These are phyloP conservation scores for Parathielavia hyrcaniae DNA, from an alignment of 495 filamentous ascomycete genomes.

Conservation along the genomic window DNA sequence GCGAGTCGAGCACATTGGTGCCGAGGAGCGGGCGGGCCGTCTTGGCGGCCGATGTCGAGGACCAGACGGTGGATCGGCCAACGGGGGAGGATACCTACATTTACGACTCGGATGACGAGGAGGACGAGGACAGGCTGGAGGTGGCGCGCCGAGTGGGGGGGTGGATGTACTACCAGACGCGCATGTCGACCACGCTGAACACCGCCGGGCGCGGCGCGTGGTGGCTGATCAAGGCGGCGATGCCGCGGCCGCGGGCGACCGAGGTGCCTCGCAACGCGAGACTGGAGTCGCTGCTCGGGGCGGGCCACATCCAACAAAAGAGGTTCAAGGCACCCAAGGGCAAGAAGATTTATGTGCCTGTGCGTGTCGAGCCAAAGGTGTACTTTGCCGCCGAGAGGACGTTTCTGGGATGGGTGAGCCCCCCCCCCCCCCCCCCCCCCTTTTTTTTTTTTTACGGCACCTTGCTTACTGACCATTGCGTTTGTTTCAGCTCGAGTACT, in stretches of 20 bases:
- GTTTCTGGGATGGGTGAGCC: slow-evolving; percentile 79
- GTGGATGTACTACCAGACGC: slow-evolving; percentile 57
- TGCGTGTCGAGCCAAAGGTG: slow-evolving; percentile 95
- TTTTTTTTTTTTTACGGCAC: slow-evolving; percentile 12
- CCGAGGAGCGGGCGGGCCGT: slow-evolving; percentile 40
- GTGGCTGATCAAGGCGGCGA: slow-evolving; percentile 43
- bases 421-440: not conserved
- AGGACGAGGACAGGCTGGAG: slow-evolving; percentile 60
- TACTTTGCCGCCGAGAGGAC: slow-evolving; percentile 95
- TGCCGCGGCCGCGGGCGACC: slow-evolving; percentile 57
- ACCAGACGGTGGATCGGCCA: slow-evolving; percentile 40
- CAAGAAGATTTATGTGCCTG: slow-evolving; percentile 88
- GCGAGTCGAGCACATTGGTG: slow-evolving; percentile 29
- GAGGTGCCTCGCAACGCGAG: slow-evolving; percentile 50
- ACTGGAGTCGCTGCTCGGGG: slow-evolving; percentile 42
- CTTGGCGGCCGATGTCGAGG: slow-evolving; percentile 41
- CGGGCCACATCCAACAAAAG: slow-evolving; percentile 50
- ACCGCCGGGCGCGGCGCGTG: slow-evolving; percentile 36
- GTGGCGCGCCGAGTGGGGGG: slow-evolving; percentile 68
- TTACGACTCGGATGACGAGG: slow-evolving; percentile 88
- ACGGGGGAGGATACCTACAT: slow-evolving; percentile 68
- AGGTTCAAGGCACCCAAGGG: slow-evolving; percentile 83
- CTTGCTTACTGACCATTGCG: not conserved
- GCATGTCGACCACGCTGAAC: slow-evolving; percentile 35
- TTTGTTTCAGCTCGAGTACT: slow-evolving; percentile 70